Evolutionary conservation across 768 basidiomycete species (phyloP).

Genomic region (Cystofilobasidium capitatum): DNA sequence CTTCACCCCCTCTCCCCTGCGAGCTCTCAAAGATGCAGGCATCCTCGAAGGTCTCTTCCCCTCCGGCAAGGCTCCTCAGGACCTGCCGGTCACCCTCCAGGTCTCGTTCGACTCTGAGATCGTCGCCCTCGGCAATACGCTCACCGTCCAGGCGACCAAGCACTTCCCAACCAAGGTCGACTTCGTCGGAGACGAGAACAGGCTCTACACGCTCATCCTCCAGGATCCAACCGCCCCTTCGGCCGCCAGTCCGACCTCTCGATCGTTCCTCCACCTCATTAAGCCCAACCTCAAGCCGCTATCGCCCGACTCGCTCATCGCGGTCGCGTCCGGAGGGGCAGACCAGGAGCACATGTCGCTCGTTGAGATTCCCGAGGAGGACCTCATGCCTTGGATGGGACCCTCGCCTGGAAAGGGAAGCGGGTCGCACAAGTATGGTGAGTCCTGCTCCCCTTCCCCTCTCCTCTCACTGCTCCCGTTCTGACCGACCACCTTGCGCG

Average conservation of each 20-base stretch:
- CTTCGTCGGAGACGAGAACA: conserved; percentile 8
- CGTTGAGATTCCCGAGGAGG: conserved; percentile 4
- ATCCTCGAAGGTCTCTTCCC: conserved; percentile 20
- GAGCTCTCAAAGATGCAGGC: background rate
- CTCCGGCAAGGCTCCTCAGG: background rate
- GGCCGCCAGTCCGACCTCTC: conserved; percentile 3
- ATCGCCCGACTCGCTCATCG: background rate
- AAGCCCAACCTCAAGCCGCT: conserved; percentile 19
- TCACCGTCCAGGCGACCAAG: background rate
- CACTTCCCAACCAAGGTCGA: conserved; percentile 1
- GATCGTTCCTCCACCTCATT: conserved; percentile 16
- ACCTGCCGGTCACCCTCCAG: conserved; percentile 6
- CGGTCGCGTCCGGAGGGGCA: background rate
- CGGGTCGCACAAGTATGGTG: conserved; percentile 19
- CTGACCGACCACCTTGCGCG: background rate
- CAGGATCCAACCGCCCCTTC: conserved; percentile 19
- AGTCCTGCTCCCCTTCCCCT: background rate
- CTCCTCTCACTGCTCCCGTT: background rate
- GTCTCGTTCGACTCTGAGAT: conserved; percentile 3
- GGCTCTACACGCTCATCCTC: conserved; percentile 10
- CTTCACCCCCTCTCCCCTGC: conserved; percentile 1
- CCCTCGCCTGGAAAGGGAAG: conserved; percentile 14
- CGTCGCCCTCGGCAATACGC: conserved; percentile 8
- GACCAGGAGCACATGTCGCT: background rate
- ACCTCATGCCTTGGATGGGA: conserved; percentile 18